Base-by-base conservation (phyloP, 1,284 basidiomycete species). In the Cutaneotrichosporon mucoides region DNA sequence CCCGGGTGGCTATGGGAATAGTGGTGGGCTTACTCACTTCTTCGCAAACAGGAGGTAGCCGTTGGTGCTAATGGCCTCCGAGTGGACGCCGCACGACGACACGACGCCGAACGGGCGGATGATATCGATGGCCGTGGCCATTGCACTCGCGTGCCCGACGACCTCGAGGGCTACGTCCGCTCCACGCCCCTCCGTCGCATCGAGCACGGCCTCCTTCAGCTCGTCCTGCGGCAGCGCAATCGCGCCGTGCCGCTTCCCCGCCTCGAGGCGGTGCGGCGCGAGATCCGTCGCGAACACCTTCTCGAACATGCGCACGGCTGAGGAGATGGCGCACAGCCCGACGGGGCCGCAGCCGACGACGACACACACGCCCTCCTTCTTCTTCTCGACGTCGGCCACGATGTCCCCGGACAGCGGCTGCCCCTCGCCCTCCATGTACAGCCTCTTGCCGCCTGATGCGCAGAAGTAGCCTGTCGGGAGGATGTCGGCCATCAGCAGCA, bases 91-190 rank as follows among this genome's bases (percentile, higher is more conserved):
- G n/a, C 91, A 88, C 6, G 87, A 89, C 37, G 82, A 83, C 64
- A 94, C 85, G n/a, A 86, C 85, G 5, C 91, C 92, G 68, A 88
- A 92, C 1, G 88, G 85, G 41, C 88, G 83, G 37, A 90, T 86
- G 44, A 94, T 81, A n/a, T 88, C 82, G 67, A 90, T 87, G 3
- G 89, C 84, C n/a, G 89, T 82, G 12, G 81, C 79, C 24, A 93
- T 77, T 0, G 90, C 90, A 46, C 81, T 81, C 53, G 82, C 81
- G 67, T 88, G 86, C 7, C 92, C 91, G 8, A 95, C 92, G 41
- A 91, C 84, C 85, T 94, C 76, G 33, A 78, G 70, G 1, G 69
- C 67, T 34, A 68, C 79, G 60, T 82, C 80, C 1, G 80, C 79
- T 0, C 81, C 81, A 16, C 76, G 64, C 1, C 79, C 79, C 4